Base-by-base conservation (phyloP, 2,329 filamentous ascomycete species). In the Septoria petroselini region DNA sequence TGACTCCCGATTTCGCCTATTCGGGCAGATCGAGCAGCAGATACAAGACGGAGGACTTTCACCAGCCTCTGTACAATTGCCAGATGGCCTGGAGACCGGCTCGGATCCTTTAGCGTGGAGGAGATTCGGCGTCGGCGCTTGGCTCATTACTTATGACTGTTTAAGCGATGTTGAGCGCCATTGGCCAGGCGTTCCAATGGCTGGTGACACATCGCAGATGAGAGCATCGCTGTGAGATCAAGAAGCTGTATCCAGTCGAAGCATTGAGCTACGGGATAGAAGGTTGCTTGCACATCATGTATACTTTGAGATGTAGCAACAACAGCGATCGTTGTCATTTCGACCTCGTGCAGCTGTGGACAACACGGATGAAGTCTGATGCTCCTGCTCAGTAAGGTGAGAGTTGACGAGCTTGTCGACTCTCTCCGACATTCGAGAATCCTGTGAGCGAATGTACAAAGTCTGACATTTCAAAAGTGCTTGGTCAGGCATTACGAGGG, bases 111-210 rank as follows among this genome's bases (percentile, higher is more conserved):
- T 57, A 12, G 51, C 54, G 18, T 57, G 54, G 54, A 46, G 54
- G 39, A 15, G 54, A 12, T 43, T 48, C 44, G 51, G 54, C 5
- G 54, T 57, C 27, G 54, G 54, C 3, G 31, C 30, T 4, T 54
- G 54, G 54, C 37, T 54, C n/a, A 52, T 57, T 14, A 39, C 41
- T 8, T 57, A 57, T 18, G 54, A 57, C 41, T 54, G 54, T 38
- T 12, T 49, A 31, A 30, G 19, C 5, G 48, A 57, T 40, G 54
- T 57, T n/a, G 37, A 54, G 11, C 34, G 27, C 14, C 42, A 52
- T 31, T 57, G 54, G 54, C 41, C 51, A 7, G n/a, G 17, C 15
- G 33, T 19, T 27, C 15, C 23, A 8, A 18, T 12, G 3, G 33
- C 6, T 18, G 19, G 11, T 7, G 19, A 15, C 4, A 33, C 33